Evolutionary conservation across 106 monocot genomes (phyloP).

Genomic region (Dendrobium officinale): DNA sequence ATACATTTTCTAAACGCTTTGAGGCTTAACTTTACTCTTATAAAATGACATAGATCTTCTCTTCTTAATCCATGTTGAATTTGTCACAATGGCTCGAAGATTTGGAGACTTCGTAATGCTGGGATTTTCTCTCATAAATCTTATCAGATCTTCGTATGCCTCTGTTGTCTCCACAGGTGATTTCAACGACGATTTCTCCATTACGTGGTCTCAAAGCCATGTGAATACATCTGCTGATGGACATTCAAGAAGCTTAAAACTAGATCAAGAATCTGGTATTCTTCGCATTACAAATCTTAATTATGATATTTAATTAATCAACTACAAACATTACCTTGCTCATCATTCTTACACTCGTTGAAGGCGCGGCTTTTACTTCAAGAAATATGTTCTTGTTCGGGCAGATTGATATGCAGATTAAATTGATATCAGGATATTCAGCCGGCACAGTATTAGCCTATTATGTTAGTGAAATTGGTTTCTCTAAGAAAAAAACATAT

Average conservation of each 20-base stretch:
- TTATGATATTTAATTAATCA: no score
- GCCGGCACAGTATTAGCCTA: slow-evolving; percentile 53
- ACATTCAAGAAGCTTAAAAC: slow-evolving; percentile 32
- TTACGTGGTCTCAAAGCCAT: slow-evolving; percentile 50
- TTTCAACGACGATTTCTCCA: slow-evolving; percentile 43
- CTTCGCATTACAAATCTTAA: no score
- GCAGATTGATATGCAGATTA: slow-evolving; percentile 41
- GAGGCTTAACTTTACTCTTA: background rate
- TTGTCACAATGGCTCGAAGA: background rate
- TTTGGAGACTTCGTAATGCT: background rate
- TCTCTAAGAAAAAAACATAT: background rate
- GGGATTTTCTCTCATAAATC: background rate
- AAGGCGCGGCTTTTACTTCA: slow-evolving; percentile 35
- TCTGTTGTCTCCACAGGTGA: slow-evolving; percentile 42
- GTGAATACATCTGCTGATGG: slow-evolving; percentile 51
- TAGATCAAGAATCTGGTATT: slow-evolving; percentile 55
- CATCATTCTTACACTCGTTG: no score
- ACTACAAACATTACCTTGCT: background rate
- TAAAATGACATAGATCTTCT: background rate
- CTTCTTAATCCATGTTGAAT: background rate
- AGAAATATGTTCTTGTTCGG: slow-evolving; percentile 48
- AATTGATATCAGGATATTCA: slow-evolving; percentile 40
- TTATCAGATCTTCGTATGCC: slow-evolving; percentile 11
- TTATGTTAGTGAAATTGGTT: slow-evolving; percentile 22
- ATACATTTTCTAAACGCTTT: background rate